Conservation (phyloP, 495 filamentous ascomycete genomes). For the Trichoderma virens region DNA sequence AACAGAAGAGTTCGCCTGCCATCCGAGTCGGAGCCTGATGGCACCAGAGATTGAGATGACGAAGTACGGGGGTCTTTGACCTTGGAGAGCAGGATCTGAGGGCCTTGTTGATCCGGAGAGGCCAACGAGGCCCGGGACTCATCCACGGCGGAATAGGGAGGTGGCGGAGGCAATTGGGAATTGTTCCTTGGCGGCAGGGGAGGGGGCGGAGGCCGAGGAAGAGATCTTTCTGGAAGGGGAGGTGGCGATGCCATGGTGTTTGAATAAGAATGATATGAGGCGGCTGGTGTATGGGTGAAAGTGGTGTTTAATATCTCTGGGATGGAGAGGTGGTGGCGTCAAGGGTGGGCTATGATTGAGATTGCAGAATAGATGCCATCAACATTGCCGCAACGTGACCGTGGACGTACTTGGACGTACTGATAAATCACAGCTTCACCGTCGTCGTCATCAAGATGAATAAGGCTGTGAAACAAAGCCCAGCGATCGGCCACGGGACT, state of each 20-base stretch:
- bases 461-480: no score
- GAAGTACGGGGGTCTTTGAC: slow-evolving; percentile 59
- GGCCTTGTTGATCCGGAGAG: background rate
- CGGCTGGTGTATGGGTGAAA: background rate
- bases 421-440: no score
- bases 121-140: background rate
- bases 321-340: background rate
- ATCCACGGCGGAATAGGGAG: background rate
- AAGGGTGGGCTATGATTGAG: no score
- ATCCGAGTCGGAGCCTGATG: slow-evolving; percentile 33
- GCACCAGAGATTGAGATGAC: slow-evolving; percentile 55
- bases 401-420: no score
- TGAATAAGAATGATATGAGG: background rate
- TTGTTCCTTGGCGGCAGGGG: background rate
- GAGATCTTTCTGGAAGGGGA: background rate
- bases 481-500: no score
- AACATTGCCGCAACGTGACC: no score
- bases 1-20: slow-evolving; percentile 60
- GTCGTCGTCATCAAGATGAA: no score
- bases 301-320: background rate
- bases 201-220: background rate
- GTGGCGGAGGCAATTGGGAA: background rate
- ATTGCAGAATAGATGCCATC: no score
- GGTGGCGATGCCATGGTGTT: background rate
- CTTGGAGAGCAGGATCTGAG: background rate